Evolutionary conservation across 306 rosid species (phyloP), one percentile per base, ranked within the genome.

Genomic region (Spatholobus suberectus): DNA sequence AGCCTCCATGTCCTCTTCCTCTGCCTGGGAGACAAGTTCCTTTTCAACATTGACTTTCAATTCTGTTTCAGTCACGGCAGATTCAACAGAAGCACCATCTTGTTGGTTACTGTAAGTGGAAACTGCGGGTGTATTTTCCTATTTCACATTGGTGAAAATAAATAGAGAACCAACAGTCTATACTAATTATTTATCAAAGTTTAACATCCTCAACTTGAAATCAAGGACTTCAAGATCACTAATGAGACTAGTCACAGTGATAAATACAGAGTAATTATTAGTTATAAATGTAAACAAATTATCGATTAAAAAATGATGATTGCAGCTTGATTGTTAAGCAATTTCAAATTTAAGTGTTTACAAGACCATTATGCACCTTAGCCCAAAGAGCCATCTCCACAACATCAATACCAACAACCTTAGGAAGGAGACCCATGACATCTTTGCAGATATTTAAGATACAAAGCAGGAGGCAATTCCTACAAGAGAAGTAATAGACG

Each of bases 311-410:
- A 20, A 78, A 68, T 75, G 58, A 43, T 58, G 18, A 75, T 9
- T 62, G 63, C 55, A 23, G 68, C 80, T 68, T 61, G 81, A 78
- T 26, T 62, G 65, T 69, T 62, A 69, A 82, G 21, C 29, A 82
- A 80, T 32, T 58, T 78, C 21, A 61, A 49, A 52, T 49, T 75
- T 76, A 67, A 44, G 88, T 63, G 38, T 81, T 68, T 65, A 84
- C 72, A 75, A 79, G 52, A 77, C 75, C 84, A 79, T 86, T 70
- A 79, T 38, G 80, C 77, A 96, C 99, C 99, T 96, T 96, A 57
- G 97, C 99, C 99, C 99, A 94, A 73, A 96, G 97, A 86, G 99
- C 99, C 99, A 96, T 92, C 92, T 96, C 99, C 82, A 96, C 99
- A 27, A 96, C 94, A 91, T 96, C 99, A 65, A 96, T 83, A 68